Base-by-base conservation (phyloP, 208 protist genomes). In the Ichthyophonus hoferi region DNA sequence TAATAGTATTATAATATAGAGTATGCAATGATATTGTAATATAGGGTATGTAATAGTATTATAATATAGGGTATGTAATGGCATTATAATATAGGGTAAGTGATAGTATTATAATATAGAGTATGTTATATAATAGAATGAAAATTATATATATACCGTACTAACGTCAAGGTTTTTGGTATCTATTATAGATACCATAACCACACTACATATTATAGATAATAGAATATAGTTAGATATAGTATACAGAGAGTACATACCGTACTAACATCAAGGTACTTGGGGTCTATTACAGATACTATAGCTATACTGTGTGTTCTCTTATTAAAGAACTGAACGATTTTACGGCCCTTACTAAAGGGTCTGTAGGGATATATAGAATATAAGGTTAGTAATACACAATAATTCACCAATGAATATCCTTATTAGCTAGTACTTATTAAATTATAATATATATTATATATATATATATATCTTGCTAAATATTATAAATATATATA, bases 271-370 rank as follows among this genome's bases (percentile, higher is more conserved):
- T 38, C 31, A 39, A 85, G 81, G 39, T 85, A 85, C 7, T 7
- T 41, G 33, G 81, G 81, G 14, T 85, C 81, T 14, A 85, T 85
- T 3, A 85, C 7, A 34, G 81, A 85, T 38, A 85, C 39, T 3
- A 85, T 85, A 3, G 81, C 42, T 38, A 33, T 40, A 12, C 81
- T 7, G 38, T 58, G 38, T 3, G 81, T 85, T 3, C 81, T 14
- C 38, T 38, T 17, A 37, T 38, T 85, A 37, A 43, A 85, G 81
- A 41, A 85, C 3, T 58, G 38, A 17, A 85, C n/a, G 14, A 85
- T 38, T 34, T 85, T 85, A 12, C 81, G 81, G 24, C 81, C 81
- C 7, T 85, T 85, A 12, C 38, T 38, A 34, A 85, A 85, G 35
- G 81, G 81, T 24, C 50, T 67, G 50, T n/a, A n/a, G n/a, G n/a